Percentiles rank a stretch among this genome's conserved stretches.
Conservation (phyloP, 352 stramenopile species). For the Phytophthora crassamura region DNA sequence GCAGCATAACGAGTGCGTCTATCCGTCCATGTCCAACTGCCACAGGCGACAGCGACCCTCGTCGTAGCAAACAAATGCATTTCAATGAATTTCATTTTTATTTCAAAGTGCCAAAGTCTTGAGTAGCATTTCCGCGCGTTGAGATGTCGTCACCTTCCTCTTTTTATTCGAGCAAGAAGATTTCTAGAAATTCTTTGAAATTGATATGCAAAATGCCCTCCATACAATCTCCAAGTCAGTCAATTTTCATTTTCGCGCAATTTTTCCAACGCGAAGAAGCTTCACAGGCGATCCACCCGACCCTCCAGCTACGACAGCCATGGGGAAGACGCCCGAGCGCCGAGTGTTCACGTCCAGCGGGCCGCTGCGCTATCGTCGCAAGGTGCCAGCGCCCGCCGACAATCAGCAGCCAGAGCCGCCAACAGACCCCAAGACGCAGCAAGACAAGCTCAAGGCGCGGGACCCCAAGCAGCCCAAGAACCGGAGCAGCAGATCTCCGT, state of each 20-base stretch:
- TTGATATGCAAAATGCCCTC: too few species aligned
- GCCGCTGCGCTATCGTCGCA: conserved; percentile 62
- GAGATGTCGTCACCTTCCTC: too few species aligned
- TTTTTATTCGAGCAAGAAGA: too few species aligned
- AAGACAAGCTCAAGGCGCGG: conserved; percentile 6
- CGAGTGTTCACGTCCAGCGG: conserved; percentile 27
- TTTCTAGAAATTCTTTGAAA: too few species aligned
- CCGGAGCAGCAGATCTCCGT: conserved; percentile 17
- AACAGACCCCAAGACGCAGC: neutral
- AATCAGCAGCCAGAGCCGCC: conserved; percentile 41
- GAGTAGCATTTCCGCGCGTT: too few species aligned
- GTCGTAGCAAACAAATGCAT: conserved; percentile 3
- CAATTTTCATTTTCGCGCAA: conserved; percentile 7
- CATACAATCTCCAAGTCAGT: too few species aligned
- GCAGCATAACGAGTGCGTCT: neutral
- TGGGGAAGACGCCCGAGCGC: conserved; percentile 63
- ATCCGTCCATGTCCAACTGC: neutral
- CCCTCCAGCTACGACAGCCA: conserved; percentile 24
- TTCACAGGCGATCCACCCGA: conserved; percentile 23
- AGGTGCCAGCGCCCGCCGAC: conserved; percentile 33
- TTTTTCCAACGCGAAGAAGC: neutral
- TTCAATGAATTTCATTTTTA: conserved; percentile 30
- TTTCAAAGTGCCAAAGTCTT: neutral
- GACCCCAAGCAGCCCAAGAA: conserved; percentile 3
- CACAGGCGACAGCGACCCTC: neutral